Conservation (phyloP, 2,329 filamentous ascomycete species). For the Penicillium aurantiogriseum region DNA sequence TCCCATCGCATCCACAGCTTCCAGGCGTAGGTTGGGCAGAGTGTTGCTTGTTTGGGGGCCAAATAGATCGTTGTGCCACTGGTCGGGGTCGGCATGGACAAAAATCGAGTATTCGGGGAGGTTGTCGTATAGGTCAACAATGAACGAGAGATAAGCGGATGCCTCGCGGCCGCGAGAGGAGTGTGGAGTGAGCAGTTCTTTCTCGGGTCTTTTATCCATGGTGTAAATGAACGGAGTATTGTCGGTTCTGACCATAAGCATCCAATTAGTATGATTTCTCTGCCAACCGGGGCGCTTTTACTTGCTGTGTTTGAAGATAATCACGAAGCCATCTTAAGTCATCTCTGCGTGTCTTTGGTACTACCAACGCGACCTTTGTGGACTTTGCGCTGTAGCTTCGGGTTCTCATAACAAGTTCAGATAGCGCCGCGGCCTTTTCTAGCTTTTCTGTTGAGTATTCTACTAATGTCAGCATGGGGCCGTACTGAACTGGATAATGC, state of each 20-base stretch:
- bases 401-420: not conserved
- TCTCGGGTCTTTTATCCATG: slow-evolving; percentile 17
- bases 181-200: slow-evolving; percentile 10
- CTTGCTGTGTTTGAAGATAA: not conserved
- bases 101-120: slow-evolving; percentile 59
- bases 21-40: slow-evolving; percentile 26
- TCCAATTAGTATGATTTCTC: not conserved
- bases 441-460: not conserved
- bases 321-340: slow-evolving; percentile 1
- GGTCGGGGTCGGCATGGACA: slow-evolving; percentile 46
- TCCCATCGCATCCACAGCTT: slow-evolving; percentile 32
- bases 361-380: not conserved
- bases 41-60: slow-evolving; percentile 21
- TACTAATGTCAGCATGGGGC: not conserved
- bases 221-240: slow-evolving; percentile 23
- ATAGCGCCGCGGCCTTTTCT: not conserved
- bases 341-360: slow-evolving; percentile 5
- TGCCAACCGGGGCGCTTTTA: not conserved
- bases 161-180: slow-evolving; percentile 56
- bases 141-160: slow-evolving; percentile 60
- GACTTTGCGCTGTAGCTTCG: not conserved
- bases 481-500: not conserved
- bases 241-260: not conserved
- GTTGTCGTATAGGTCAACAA: slow-evolving; percentile 60
- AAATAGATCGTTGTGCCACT: slow-evolving; percentile 30